Percentiles rank a stretch among this genome's conserved stretches.
Evolutionary conservation across 2,329 filamentous ascomycete species (phyloP).

Genomic region (Plenodomus biglobosus): DNA sequence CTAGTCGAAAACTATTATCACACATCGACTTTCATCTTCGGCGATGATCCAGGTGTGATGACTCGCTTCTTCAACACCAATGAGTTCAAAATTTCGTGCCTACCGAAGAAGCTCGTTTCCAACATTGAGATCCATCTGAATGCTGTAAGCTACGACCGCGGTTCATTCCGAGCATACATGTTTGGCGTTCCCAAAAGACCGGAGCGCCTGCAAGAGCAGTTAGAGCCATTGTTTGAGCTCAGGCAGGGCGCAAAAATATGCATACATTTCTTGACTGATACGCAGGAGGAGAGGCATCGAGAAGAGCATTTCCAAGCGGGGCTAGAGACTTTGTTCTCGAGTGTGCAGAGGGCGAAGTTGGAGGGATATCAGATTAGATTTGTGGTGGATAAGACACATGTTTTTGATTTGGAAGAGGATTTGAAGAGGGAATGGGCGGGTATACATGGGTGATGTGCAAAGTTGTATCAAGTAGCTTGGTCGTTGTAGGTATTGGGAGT

Average conservation of each 20-base stretch:
- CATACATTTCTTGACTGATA: constrained; percentile 17
- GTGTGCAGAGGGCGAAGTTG: constrained; percentile 7
- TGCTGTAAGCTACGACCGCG: constrained; percentile 18
- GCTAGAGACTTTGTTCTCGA: constrained; percentile 9
- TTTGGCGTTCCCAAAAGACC: constrained; percentile 18
- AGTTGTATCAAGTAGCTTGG: too few relatives aligned
- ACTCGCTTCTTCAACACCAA: constrained; percentile 18
- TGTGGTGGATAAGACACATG: constrained; percentile 16
- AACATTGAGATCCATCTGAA: constrained; percentile 18
- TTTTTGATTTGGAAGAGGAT: constrained; percentile 6
- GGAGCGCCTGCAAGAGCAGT: constrained; percentile 15
- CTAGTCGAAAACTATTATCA: constrained; percentile 21
- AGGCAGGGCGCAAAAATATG: constrained; percentile 14
- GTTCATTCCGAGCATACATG: constrained; percentile 23
- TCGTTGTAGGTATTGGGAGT: too few relatives aligned
- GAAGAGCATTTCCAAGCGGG: constrained; percentile 11
- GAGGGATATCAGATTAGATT: constrained; percentile 13
- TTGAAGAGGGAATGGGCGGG: constrained; percentile 7
- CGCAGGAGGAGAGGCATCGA: constrained; percentile 10
- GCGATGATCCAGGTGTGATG: constrained; percentile 18
- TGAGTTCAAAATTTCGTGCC: constrained; percentile 11
- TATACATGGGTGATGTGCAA: constrained; percentile 7
- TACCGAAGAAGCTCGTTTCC: constrained; percentile 12
- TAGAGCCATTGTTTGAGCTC: constrained; percentile 18
- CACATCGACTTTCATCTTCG: constrained; percentile 22